Evolutionary conservation across 352 stramenopile genomes (phyloP).

Genomic region (Saprolegnia parasitica): DNA sequence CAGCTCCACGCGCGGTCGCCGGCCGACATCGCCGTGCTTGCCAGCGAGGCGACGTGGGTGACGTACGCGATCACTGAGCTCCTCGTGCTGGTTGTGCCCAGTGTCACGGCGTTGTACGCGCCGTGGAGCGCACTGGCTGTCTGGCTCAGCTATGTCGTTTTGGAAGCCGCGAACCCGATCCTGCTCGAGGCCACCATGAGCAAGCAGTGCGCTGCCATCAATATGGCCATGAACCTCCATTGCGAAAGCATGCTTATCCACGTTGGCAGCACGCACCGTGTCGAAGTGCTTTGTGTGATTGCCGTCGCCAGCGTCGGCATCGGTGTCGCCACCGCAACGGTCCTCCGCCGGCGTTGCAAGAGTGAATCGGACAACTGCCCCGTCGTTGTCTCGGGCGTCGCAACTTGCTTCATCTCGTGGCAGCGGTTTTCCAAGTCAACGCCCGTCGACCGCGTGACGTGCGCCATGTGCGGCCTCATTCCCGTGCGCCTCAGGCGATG

Average conservation of each 20-base stretch:
- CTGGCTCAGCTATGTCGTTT: neutral
- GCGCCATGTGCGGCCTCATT: neutral
- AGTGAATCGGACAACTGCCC: neutral
- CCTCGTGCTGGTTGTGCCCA: neutral
- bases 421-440: neutral
- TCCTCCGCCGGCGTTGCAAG: neutral
- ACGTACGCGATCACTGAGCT: slow-evolving; percentile 11
- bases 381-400: neutral
- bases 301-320: neutral
- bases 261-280: neutral
- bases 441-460: neutral
- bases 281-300: neutral
- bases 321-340: neutral
- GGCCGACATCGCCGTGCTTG: neutral
- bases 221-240: neutral
- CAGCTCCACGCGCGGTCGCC: neutral
- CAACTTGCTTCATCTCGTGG: neutral
- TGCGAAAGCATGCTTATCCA: neutral
- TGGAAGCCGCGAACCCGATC: slow-evolving; percentile 1
- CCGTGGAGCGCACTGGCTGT: neutral
- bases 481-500: neutral
- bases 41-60: slow-evolving; percentile 19
- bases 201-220: neutral
- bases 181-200: neutral
- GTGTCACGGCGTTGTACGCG: neutral